These are phyloP conservation scores for Argentina anserina DNA, from an alignment of 306 rosid genomes.

Conservation along the genomic window DNA sequence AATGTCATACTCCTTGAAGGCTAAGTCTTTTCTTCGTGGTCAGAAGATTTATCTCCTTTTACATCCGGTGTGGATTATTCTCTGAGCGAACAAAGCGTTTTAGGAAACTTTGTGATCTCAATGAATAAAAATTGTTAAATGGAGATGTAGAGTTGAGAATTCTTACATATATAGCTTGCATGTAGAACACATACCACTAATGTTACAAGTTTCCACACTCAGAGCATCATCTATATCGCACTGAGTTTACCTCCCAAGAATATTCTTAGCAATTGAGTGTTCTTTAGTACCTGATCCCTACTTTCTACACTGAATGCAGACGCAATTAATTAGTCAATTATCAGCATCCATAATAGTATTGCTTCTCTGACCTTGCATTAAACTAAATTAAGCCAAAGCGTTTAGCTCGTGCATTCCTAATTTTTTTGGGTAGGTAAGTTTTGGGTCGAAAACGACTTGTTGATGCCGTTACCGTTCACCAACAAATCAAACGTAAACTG, in stretches of 20 bases:
- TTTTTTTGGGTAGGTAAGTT: background rate
- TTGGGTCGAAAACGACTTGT: background rate
- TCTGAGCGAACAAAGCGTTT: too few species aligned
- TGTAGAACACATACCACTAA: too few species aligned
- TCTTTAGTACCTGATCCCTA: background rate
- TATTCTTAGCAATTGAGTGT: background rate
- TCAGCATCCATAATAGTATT: background rate
- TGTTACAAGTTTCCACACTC: too few species aligned
- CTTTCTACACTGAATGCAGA: background rate
- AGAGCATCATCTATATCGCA: too few species aligned
- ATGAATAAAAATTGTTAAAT: too few species aligned
- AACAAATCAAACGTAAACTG: background rate
- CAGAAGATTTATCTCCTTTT: too few species aligned
- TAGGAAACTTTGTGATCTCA: too few species aligned
- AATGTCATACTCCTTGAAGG: too few species aligned
- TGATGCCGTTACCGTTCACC: background rate
- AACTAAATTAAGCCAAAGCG: background rate
- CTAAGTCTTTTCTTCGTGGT: too few species aligned
- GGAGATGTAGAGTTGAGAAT: too few species aligned
- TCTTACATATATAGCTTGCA: too few species aligned
- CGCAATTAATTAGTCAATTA: background rate
- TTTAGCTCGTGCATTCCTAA: background rate
- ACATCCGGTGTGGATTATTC: too few species aligned
- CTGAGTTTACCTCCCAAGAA: background rate
- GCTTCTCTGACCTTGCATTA: background rate